These are phyloP conservation scores for Phlebiopsis gigantea DNA, from an alignment of 768 basidiomycete species.

Conservation along the genomic window DNA sequence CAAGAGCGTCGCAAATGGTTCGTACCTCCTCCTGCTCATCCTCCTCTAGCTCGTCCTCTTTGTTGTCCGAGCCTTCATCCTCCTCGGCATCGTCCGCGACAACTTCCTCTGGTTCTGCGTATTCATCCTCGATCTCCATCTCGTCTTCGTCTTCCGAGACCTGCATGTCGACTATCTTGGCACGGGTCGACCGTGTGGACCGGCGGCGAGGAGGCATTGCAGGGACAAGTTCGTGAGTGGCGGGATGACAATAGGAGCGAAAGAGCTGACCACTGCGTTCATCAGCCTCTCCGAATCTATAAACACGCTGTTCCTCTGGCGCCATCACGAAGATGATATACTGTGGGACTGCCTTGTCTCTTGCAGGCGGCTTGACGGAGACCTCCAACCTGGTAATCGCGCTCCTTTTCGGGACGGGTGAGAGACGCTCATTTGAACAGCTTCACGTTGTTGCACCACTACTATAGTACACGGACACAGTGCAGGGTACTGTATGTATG, in stretches of 20 bases:
- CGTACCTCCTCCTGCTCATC: conserved; percentile 21
- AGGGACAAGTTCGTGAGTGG: not conserved
- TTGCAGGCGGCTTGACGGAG: conserved; percentile 1
- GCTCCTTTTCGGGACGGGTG: not conserved
- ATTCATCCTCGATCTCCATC: conserved; percentile 13
- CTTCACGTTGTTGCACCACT: no score
- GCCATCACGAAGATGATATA: conserved; percentile 15
- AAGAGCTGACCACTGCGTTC: conserved; percentile 12
- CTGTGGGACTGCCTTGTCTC: conserved; percentile 9
- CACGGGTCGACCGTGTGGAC: not conserved
- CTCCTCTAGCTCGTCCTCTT: conserved; percentile 33
- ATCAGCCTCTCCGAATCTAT: conserved; percentile 9
- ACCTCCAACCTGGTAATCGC: conserved; percentile 1
- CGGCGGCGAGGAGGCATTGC: conserved; percentile 11
- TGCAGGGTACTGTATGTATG: no score
- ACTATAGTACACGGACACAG: no score
- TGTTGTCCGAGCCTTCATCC: conserved; percentile 29
- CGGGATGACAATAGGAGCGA: not conserved
- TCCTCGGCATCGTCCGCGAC: conserved; percentile 33
- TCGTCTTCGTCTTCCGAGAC: conserved; percentile 9
- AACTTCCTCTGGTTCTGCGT: no score
- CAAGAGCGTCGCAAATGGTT: not conserved
- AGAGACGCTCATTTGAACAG: not conserved
- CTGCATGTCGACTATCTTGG: conserved; percentile 11
- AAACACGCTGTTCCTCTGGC: conserved; percentile 6